phyloP scores from a whole-genome alignment of 352 stramenopile species.

The Chrysophaeum taylorii region DNA sequence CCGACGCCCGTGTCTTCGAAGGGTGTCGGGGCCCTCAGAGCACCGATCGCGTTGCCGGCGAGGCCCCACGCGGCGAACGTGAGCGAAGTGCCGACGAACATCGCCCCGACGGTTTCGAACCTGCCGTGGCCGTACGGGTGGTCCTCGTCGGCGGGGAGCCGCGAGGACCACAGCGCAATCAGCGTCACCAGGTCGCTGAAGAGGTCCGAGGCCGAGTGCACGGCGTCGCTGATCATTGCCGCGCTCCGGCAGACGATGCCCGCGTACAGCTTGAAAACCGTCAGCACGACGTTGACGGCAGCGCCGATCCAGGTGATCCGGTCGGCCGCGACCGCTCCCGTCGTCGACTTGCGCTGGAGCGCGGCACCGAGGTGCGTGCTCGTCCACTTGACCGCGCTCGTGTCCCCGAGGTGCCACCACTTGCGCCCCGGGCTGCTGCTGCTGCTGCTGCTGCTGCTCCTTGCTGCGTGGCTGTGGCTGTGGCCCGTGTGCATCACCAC shows the following conservation, averaged over 20 bases:
- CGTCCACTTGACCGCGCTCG: no score
- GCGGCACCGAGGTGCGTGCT: no score
- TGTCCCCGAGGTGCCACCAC: no score
- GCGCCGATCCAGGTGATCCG: conserved; percentile 76
- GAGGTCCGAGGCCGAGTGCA: conserved; percentile 87
- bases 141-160: conserved; percentile 6
- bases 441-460: no score
- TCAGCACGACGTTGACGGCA: conserved; percentile 80
- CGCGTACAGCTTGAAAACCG: conserved; percentile 61
- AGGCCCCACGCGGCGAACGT: no score
- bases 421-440: no score
- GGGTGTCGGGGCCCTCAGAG: no score
- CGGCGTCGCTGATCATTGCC: conserved; percentile 84
- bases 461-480: no score
- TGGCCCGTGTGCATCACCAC: no score
- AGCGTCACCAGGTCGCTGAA: conserved; percentile 91
- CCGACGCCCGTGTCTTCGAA: no score
- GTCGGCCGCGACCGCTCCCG: conserved; percentile 41
- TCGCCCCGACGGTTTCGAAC: conserved; percentile 52
- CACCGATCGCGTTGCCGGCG: no score
- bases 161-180: conserved; percentile 66
- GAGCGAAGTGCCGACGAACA: conserved; percentile 25
- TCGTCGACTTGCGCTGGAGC: no score
- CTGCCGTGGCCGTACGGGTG: conserved; percentile 59
- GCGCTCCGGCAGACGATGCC: conserved; percentile 62